Evolutionary conservation across 192 early-diverging fungal genomes (phyloP).

Genomic region (Linnemannia schmuckeri): DNA sequence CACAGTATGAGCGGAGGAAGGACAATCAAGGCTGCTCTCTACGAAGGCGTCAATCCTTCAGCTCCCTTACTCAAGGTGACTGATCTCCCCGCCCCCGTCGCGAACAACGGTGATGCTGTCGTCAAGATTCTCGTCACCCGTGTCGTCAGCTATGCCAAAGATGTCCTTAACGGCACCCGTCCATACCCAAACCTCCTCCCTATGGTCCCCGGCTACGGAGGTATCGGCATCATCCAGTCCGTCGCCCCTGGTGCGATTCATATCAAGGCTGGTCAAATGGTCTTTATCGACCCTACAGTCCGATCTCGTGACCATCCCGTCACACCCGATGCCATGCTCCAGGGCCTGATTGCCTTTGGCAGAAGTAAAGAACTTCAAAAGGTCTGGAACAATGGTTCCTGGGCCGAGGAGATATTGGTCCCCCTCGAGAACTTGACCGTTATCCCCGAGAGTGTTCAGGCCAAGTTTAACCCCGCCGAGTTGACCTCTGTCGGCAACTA

Average conservation of each 20-base stretch:
- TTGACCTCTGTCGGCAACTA: constrained; percentile 26
- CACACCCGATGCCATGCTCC: constrained; percentile 30
- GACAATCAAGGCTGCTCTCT: constrained; percentile 26
- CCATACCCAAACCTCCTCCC: constrained; percentile 35
- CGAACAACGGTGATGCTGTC: constrained; percentile 37
- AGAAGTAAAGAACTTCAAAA: constrained; percentile 16
- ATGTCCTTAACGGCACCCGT: constrained; percentile 29
- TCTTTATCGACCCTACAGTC: constrained; percentile 44
- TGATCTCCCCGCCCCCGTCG: constrained; percentile 24
- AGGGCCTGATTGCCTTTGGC: constrained; percentile 39
- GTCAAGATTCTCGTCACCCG: constrained; percentile 48
- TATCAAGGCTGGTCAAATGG: constrained; percentile 41
- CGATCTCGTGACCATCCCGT: constrained; percentile 48
- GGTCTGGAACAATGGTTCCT: constrained; percentile 42
- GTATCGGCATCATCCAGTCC: constrained; percentile 33
- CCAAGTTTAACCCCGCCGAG: constrained; percentile 13
- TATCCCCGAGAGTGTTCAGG: constrained; percentile 28
- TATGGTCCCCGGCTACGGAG: constrained; percentile 44
- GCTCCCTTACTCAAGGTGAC: constrained; percentile 12
- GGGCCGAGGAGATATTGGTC: constrained; percentile 39
- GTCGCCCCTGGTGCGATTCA: constrained; percentile 27
- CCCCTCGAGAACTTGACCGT: constrained; percentile 44
- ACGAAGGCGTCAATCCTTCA: constrained; percentile 18
- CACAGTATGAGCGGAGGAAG: not conserved
- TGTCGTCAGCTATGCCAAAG: constrained; percentile 32